phyloP scores from a whole-genome alignment of 176 grass and related monocot genomes.

The Eragrostis nindensis region DNA sequence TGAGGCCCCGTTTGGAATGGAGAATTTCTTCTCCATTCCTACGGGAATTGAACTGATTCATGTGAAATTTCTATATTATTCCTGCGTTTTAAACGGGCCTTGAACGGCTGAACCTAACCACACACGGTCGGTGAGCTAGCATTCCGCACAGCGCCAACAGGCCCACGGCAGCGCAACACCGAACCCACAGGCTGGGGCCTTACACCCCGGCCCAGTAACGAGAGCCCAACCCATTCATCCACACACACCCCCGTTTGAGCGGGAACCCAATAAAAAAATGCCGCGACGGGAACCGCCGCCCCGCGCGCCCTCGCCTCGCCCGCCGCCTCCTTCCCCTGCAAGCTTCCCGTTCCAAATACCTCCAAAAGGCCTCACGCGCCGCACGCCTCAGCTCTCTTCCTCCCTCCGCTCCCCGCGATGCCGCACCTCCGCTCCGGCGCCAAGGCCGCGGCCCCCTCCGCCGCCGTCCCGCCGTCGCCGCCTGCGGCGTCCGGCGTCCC shows the following conservation, averaged over 20 bases:
- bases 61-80: no score
- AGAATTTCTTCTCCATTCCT: no score
- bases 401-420: slow-evolving; percentile 25
- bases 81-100: no score
- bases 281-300: slow-evolving; percentile 25
- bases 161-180: no score
- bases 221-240: no score
- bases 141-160: no score
- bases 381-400: neutral
- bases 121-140: no score
- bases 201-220: no score
- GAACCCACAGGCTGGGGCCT: no score
- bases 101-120: no score
- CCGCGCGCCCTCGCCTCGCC: neutral
- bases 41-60: no score
- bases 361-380: neutral
- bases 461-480: neutral
- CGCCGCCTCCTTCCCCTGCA: slow-evolving; percentile 21
- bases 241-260: slow-evolving; percentile 30
- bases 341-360: neutral
- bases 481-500: neutral
- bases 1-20: no score
- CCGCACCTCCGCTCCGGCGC: slow-evolving; percentile 22
- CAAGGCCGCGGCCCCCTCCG: neutral
- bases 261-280: slow-evolving; percentile 48